Evolutionary conservation across 768 basidiomycete genomes (phyloP), one percentile per base, ranked within the genome.

Genomic region (Lactifluus hygrophoroides): DNA sequence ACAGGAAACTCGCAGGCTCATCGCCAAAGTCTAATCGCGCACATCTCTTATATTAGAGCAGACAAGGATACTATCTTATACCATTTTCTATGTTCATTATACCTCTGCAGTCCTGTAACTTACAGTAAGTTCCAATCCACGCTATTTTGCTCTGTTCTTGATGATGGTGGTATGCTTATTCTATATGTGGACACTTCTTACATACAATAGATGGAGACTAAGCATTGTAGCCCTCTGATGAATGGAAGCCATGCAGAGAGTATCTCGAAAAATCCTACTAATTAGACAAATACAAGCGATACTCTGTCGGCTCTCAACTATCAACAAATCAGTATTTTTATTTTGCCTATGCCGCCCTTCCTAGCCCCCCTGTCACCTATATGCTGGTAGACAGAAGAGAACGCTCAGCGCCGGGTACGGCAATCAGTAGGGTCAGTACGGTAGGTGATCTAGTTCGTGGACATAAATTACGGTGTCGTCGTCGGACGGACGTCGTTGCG

Each of bases 1-100:
- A 1, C 90, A 94, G 66, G 95, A 98, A 70, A 90, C 91, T 3
- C 78, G 95, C 28, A 76, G 94, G 45, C 76, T 98, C 38, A 81
- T 94, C 57, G 85, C 94, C 9, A 96, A 94, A 76, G 87, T 94
- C 32, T 87, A 37, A 58, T 23, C 16, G n/a, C 14, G 7, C 30
- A 21, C 8, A 9, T 1, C 19, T 30, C 42, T 47, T 25, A 10
- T 19, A 23, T 30, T 25, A 23, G 16, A 30, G 42, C 11, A 45
- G 14, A 11, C 10, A 48, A 3, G 21, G 35, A 25, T 16, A 16
- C 48, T 51, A 27, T 27, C 17, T 28, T 50, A 54, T 30, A 35
- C 52, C 3, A 30, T 19, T 28, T 21, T 49, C 16, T 32, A 43
- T 37, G 32, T 32, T 5, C 23, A 23, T 17, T 32, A 55, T 60